Percentiles rank a stretch among this genome's conserved stretches.
phyloP scores from a whole-genome alignment of 1,139 yeast genomes.

The Pichia sp. region DNA sequence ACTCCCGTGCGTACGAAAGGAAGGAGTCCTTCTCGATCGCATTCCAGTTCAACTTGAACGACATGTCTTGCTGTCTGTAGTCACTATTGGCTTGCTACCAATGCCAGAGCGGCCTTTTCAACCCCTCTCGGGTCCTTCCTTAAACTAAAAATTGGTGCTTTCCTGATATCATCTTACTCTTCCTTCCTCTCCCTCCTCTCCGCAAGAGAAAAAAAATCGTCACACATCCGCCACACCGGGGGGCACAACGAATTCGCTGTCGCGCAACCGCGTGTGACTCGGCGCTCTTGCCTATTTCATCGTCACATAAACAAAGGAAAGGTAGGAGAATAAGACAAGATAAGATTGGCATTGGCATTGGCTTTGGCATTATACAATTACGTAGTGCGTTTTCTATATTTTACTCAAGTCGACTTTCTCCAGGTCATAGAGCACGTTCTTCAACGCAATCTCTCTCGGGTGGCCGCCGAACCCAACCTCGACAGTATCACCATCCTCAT shows the following conservation, averaged over 20 bases:
- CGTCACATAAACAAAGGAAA: background rate
- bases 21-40: constrained; percentile 68
- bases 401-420: constrained; percentile 12
- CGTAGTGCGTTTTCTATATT: background rate
- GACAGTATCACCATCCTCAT: background rate
- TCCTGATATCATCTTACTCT: background rate
- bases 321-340: background rate
- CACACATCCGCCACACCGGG: background rate
- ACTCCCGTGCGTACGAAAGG: constrained; percentile 60
- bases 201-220: background rate
- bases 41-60: constrained; percentile 77
- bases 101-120: no score
- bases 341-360: no score
- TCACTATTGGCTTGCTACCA: background rate
- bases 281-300: background rate
- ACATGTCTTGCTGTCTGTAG: constrained; percentile 42
- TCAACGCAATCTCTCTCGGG: constrained; percentile 1
- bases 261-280: background rate
- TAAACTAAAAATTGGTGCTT: no score
- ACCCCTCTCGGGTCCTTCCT: no score
- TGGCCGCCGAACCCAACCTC: background rate
- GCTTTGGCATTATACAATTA: background rate
- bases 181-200: background rate
- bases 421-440: constrained; percentile 10
- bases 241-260: background rate